Evolutionary conservation across 2,329 filamentous ascomycete species (phyloP), one percentile per base, ranked within the genome.

Genomic region (Fusarium sp.): DNA sequence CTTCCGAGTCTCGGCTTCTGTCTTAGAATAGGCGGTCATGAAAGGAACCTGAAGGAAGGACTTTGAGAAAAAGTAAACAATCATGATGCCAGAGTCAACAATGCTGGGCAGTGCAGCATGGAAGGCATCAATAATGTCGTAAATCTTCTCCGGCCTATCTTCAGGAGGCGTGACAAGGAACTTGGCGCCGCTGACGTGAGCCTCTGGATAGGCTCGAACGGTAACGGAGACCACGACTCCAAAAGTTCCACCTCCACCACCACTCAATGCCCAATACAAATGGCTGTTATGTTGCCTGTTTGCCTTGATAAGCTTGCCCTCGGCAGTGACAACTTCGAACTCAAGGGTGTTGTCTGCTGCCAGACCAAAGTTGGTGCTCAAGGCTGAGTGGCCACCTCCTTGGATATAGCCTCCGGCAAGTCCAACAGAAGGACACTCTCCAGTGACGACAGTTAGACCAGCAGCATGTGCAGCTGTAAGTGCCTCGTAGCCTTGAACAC

Each of bases 251-350:
- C 84, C 85, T 2, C 89, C 89, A 1, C 89, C 88, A 2, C 89
- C 89, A 31, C 82, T 82, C 2, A 91, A 77, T 1, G 89, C 90
- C 89, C 89, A 92, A 78, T 88, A 91, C 1, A 92, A 79, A 46
- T 91, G 89, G 0, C 78, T 61, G 62, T 91, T 87, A 13, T 84
- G 60, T 0, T 74, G 73, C 2, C 78, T 81, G 3, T 80, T 85
- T 0, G 88, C 88, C 2, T 77, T 84, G 2, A 89, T 58, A 12
- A 84, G 70, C 13, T 82, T 60, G 1, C 88, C 88, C n/a, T 75
- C 71, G 0, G 82, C 85, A 2, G 84, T 87, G 8, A 91, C 81
- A 1, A 90, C 86, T 58, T 89, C 82, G 47, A 81, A 87, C 65
- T 86, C 82, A 2, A 92, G 79, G 0, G 86, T 82, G 47, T 91